These are phyloP conservation scores for Trichaptum fuscoviolaceum DNA, from an alignment of 768 basidiomycete genomes.

Conservation along the genomic window DNA sequence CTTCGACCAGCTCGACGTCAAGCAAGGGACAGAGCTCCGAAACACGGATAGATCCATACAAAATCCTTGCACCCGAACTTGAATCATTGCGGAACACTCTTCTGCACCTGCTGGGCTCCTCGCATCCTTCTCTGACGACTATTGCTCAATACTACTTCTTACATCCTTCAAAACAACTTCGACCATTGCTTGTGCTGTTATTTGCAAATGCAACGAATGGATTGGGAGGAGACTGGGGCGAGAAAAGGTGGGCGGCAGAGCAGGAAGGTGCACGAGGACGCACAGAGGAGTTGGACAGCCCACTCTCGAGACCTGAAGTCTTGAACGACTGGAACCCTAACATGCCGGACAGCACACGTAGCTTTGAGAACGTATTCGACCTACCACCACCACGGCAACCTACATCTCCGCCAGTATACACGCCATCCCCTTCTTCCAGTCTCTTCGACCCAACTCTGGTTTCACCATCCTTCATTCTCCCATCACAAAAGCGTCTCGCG, in stretches of 20 bases:
- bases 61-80: conserved; percentile 70
- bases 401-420: conserved; percentile 27
- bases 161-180: conserved; percentile 83
- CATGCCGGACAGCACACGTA: conserved; percentile 72
- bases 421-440: conserved; percentile 22
- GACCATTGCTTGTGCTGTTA: conserved; percentile 84
- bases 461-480: conserved; percentile 48
- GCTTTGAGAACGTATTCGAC: conserved; percentile 48
- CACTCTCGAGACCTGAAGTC: conserved; percentile 74
- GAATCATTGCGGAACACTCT: conserved; percentile 64
- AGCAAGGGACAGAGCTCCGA: background rate
- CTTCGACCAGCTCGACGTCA: background rate
- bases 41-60: conserved; percentile 56
- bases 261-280: conserved; percentile 50
- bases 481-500: conserved; percentile 87
- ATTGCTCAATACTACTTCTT: conserved; percentile 92
- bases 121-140: conserved; percentile 81
- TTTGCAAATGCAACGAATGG: conserved; percentile 94
- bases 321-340: conserved; percentile 89
- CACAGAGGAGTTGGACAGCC: conserved; percentile 63
- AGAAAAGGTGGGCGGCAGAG: conserved; percentile 55
- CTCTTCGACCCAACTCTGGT: conserved; percentile 29
- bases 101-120: conserved; percentile 75
- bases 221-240: conserved; percentile 58
- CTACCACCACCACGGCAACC: conserved; percentile 47